Evolutionary conservation across 2,329 filamentous ascomycete species (phyloP), one percentile per base, ranked within the genome.

Genomic region (Apiospora sp.): DNA sequence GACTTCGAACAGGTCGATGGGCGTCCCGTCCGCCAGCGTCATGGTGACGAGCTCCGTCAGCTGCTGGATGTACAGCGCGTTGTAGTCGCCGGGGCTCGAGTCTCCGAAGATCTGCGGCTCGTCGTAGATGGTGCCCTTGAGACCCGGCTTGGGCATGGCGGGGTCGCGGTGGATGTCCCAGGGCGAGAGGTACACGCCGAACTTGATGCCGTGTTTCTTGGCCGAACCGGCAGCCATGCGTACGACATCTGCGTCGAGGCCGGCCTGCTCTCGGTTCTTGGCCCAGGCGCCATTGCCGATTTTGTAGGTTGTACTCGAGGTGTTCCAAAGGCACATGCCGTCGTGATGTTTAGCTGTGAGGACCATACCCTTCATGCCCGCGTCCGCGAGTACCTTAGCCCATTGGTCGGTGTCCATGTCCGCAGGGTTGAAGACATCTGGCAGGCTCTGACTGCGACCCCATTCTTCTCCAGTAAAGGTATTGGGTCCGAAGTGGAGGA

Each of bases 401-500:
- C 79, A 80, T 70, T 80, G 82, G 48, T 86, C 84, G 12, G 90
- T 84, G 54, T 86, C 85, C 0, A 87, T 83, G 22, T 76, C 83
- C 10, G 78, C 83, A 7, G 81, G 86, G 54, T 73, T 82, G 2
- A 87, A 87, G 0, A 83, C 81, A 78, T 86, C 58, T 6, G 58
- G 58, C 5, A 3, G 58, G 8, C 34, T 64, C 19, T 64, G 58
- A 30, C 58, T 64, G 3, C 34, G 58, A 8, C 58, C 58, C 58
- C 58, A 64, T 37, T 64, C 58, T 8, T 64, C 58, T 7, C 58
- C 58, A 1, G 58, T 64, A 3, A 64, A 64, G 58, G 58, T 64
- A 30, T 64, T 64, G 58, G 58, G 58, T 4, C 58, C 58, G 19
- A 64, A 64, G n/a, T 64, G 58, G n/a, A 64, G 58, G 34, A 64